Evolutionary conservation across 345 rosid genomes (phyloP).

Genomic region (Sonneratia alba): DNA sequence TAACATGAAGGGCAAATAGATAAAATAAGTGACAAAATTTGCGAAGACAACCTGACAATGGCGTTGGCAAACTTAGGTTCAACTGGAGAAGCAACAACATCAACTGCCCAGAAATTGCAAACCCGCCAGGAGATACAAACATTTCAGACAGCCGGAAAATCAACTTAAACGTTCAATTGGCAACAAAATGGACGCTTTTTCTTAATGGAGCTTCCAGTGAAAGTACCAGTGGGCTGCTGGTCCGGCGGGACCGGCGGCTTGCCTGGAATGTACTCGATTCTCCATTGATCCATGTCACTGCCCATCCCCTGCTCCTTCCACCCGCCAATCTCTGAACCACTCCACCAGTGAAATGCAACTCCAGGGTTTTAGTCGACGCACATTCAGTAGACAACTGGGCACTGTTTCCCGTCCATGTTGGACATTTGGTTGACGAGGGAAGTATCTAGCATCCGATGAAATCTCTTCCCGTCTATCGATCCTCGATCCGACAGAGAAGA

Average conservation of each 20-base stretch:
- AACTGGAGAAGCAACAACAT: constrained; percentile 51
- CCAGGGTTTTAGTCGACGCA: no score
- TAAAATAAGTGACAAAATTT: not conserved
- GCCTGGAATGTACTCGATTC: constrained; percentile 47
- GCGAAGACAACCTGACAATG: constrained; percentile 39
- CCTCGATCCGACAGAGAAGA: no score
- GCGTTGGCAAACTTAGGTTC: constrained; percentile 60
- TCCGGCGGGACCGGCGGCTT: constrained; percentile 38
- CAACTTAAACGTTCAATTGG: not conserved
- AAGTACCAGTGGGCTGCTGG: constrained; percentile 51
- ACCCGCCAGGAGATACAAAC: not conserved
- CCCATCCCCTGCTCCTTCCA: not conserved
- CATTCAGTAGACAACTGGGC: no score
- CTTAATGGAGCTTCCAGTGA: not conserved
- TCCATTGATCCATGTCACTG: constrained; percentile 14
- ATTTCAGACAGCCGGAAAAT: not conserved
- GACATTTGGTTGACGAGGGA: no score
- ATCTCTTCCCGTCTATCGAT: no score
- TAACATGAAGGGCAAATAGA: not conserved
- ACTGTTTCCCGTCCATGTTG: no score
- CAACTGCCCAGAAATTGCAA: constrained; percentile 23
- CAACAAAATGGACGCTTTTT: not conserved
- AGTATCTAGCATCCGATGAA: no score
- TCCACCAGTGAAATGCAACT: not conserved
- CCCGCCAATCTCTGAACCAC: not conserved